Base-by-base conservation (phyloP, 441 rosid species). In the Mallotus repandus region DNA sequence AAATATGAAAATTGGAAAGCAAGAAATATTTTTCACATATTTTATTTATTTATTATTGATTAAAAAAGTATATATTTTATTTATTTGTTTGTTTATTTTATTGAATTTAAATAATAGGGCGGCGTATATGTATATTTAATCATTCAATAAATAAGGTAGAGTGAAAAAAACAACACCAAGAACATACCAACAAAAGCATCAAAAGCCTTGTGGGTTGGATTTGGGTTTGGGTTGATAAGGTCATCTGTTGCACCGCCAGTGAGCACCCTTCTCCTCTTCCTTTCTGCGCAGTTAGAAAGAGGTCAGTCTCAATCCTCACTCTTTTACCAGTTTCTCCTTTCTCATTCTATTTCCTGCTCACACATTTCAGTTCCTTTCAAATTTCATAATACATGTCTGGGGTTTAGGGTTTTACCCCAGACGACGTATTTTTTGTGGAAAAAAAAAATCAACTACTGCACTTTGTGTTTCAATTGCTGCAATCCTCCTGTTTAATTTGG, bases 331-430 rank as follows among this genome's bases (percentile, higher is more conserved):
- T 14, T 9, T 52, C 5, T 3, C 14, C n/a, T 14, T 53, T 8
- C 15, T 38, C 53, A 11, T 4, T 68, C 63, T 22, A 22, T 35
- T 29, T 38, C 3, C 48, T 53, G 4, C 35, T 7, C 14, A 67
- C 65, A 50, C 53, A 60, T 66, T 75, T 71, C 48, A 46, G 2
- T 32, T 12, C 16, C 46, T 49, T 67, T 48, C 41, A 14, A 12
- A 53, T 22, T 25, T 48, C 32, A 21, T 53, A 8, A 2, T 63
- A 7, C 41, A 25, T 38, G 29, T 66, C 32, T 69, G 22, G 78
- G 83, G 83, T 80, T 80, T 80, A 69, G 74, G 71, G 77, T 71
- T 79, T 79, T 68, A 7, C 10, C 9, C 6, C 19, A 4, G 6
- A 2, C 7, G 56, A 16, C 4, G 5, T 16, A 0, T 16, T 16